Evolutionary conservation across 2,329 filamentous ascomycete genomes (phyloP).

Genomic region (Ramichloridium luteum): DNA sequence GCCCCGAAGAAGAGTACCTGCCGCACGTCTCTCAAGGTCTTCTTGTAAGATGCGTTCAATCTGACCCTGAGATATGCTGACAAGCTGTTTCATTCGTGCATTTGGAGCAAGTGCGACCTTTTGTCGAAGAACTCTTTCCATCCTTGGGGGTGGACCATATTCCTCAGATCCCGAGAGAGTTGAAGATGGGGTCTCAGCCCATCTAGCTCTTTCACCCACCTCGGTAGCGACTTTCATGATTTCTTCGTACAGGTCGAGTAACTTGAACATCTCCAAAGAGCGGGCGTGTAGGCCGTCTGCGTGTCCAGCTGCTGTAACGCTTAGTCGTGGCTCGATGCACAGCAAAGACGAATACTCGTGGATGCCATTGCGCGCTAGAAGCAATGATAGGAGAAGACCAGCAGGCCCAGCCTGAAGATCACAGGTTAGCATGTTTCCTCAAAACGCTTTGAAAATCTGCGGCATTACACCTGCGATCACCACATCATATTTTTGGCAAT

Average conservation of each 20-base stretch:
- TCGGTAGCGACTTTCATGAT: conserved; percentile 52
- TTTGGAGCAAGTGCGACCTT: conserved; percentile 42
- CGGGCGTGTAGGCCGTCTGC: conserved; percentile 31
- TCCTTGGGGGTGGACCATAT: conserved; percentile 50
- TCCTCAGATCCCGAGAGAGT: conserved; percentile 45
- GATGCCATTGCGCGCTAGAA: conserved; percentile 30
- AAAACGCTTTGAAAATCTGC: no score
- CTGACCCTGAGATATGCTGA: conserved; percentile 49
- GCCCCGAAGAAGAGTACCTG: conserved; percentile 47
- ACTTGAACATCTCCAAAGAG: conserved; percentile 39
- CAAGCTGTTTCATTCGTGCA: background rate
- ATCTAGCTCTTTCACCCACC: conserved; percentile 42
- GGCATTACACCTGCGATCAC: no score
- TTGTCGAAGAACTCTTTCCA: conserved; percentile 35
- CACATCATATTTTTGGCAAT: no score
- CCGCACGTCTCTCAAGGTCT: conserved; percentile 33
- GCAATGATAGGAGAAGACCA: conserved; percentile 24
- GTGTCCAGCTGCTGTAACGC: conserved; percentile 28
- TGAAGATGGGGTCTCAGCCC: conserved; percentile 19
- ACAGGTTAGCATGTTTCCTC: no score
- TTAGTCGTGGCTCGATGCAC: conserved; percentile 29
- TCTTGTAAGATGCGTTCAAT: conserved; percentile 44
- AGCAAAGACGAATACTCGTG: conserved; percentile 21
- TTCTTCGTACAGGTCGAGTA: conserved; percentile 49
- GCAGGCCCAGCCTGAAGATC: conserved; percentile 3